A percentile compares a stretch with the other conserved stretches of the same genome.
Evolutionary conservation across 2,329 filamentous ascomycete genomes (phyloP).

Genomic region (Ascochyta pisi): DNA sequence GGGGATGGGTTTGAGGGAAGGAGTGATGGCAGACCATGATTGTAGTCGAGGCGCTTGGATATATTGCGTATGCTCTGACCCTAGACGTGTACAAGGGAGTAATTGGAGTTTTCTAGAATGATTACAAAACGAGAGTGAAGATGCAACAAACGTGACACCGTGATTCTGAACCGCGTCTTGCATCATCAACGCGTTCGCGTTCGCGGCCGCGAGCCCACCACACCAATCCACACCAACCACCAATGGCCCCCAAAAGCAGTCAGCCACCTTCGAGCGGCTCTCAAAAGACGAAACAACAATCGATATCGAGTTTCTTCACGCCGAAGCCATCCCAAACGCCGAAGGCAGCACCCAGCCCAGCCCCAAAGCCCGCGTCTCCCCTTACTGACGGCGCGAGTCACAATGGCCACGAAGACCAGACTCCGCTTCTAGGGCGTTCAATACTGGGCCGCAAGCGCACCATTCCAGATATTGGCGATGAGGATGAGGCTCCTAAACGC

Average conservation of each 20-base stretch:
- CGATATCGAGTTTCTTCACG: constrained; percentile 86
- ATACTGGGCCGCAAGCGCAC: constrained; percentile 33
- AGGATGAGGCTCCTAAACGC: constrained; percentile 51
- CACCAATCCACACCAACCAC: not conserved
- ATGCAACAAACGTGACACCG: constrained; percentile 30
- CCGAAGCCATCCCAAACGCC: constrained; percentile 48
- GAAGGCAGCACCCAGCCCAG: constrained; percentile 30
- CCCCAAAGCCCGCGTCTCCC: constrained; percentile 30
- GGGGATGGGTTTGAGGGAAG: not conserved
- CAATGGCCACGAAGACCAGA: constrained; percentile 22
- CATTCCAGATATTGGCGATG: constrained; percentile 50
- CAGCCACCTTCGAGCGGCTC: constrained; percentile 41
- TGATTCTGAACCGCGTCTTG: constrained; percentile 21
- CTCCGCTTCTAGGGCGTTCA: not conserved
- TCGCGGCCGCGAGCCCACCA: not conserved
- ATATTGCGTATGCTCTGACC: not conserved
- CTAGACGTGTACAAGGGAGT: not conserved
- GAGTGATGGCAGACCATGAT: not conserved
- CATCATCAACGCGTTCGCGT: constrained; percentile 14
- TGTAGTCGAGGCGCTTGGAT: not conserved
- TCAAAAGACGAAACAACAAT: constrained; percentile 73
- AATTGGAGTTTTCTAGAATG: not conserved
- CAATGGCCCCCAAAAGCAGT: constrained; percentile 49
- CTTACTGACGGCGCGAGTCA: constrained; percentile 15
- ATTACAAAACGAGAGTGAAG: not conserved